phyloP scores from a whole-genome alignment of 2,329 filamentous ascomycete genomes.

The Microsporum canis region DNA sequence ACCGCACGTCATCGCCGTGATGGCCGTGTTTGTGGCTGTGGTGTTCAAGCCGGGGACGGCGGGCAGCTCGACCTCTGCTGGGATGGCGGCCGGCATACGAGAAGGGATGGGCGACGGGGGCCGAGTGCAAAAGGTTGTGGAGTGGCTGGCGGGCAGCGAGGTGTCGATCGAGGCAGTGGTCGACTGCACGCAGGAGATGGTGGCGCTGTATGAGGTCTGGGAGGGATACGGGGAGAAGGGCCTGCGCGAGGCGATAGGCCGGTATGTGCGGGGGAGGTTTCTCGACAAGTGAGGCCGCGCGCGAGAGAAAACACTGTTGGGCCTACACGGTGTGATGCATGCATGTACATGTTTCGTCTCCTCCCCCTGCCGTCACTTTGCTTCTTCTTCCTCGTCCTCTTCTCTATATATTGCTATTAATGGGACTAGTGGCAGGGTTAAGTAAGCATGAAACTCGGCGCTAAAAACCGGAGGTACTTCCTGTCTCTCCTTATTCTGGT shows the following conservation, averaged over 20 bases:
- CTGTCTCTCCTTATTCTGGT: background rate
- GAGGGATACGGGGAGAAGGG: conserved; percentile 54
- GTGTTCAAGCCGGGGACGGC: conserved; percentile 42
- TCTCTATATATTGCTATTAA: background rate
- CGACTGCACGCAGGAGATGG: conserved; percentile 81
- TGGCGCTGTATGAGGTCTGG: conserved; percentile 74
- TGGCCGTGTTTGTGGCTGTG: conserved; percentile 72
- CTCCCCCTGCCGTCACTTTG: background rate
- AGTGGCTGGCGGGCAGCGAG: conserved; percentile 65
- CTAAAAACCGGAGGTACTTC: background rate
- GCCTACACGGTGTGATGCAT: background rate
- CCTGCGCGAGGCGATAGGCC: conserved; percentile 51
- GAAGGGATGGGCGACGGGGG: conserved; percentile 26
- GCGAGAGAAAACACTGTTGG: background rate
- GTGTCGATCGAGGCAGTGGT: conserved; percentile 76
- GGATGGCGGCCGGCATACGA: conserved; percentile 24
- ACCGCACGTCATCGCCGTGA: conserved; percentile 80
- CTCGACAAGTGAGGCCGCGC: conserved; percentile 40
- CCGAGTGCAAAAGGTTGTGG: conserved; percentile 53
- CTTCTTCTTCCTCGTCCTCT: background rate
- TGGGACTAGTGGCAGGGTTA: background rate
- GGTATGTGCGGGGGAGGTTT: conserved; percentile 50
- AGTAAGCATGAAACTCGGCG: background rate
- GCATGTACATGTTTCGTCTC: background rate
- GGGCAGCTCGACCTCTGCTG: background rate